Base-by-base conservation (phyloP, 139 green algal species). In the Picochlorum sp. region DNA sequence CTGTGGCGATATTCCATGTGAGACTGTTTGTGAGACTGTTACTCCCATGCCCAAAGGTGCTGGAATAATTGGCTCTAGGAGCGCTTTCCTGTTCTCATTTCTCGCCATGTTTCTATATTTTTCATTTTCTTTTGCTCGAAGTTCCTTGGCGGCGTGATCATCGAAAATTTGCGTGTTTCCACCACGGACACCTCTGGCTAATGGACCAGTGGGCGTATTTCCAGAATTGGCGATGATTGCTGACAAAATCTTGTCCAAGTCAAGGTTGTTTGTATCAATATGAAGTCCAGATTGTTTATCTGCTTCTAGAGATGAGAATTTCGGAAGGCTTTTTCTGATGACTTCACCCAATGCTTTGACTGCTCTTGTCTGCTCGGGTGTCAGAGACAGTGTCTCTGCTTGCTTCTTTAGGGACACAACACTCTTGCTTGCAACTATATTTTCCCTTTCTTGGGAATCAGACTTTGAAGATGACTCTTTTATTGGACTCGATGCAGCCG, bases 61-160 rank as follows among this genome's bases (percentile, higher is more conserved):
- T 16, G 66, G 66, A 21, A 73, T 15, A 13, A 73, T 49, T 2
- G 66, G 66, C 44, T 73, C 66, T 24, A 73, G 41, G 15, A 73
- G 58, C 9, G 20, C 37, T 38, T 24, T 34, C n/a, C 56, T 44
- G 45, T 23, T 16, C 18, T 23, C 28, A 23, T 31, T 45, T 7
- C 6, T 26, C 34, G 6, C 13, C 16, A 20, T 21, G 28, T 18
- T 23, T 31, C n/a, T 31, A 23, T 18, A 51, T n/a, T 31, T 18
- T 34, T 51, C 58, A 23, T 13, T 31, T 66, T 18, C 30, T 37
- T 24, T 14, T 9, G 14, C 15, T 37, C 64, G 52, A 8, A 63
- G 16, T 26, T 31, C 51, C 16, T 37, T 6, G 14, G 16, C 28
- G 5, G n/a, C 60, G 10, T 14, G 6, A 10, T 70, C 64, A 13